These are phyloP conservation scores for Hanseniaspora valbyensis DNA, from an alignment of 805 yeast genomes.

Conservation along the genomic window DNA sequence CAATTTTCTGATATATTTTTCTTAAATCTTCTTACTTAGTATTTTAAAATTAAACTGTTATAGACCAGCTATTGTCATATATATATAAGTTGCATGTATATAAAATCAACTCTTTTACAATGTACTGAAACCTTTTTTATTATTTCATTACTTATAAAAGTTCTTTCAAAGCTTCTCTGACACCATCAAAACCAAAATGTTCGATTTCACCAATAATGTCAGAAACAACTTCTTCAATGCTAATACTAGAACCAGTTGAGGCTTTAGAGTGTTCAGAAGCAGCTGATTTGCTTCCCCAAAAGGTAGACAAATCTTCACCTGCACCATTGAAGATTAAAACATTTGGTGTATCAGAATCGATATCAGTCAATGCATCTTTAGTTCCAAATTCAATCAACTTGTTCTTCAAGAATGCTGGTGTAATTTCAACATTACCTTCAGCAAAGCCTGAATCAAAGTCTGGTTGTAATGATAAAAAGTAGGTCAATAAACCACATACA, in stretches of 20 bases:
- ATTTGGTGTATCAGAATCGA: constrained; percentile 69
- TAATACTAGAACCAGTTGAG: neutral
- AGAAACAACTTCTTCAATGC: constrained; percentile 11
- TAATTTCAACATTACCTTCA: constrained; percentile 37
- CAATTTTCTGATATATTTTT: too few species aligned
- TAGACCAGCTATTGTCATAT: neutral
- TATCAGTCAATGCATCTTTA: constrained; percentile 44
- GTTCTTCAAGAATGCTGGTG: constrained; percentile 68
- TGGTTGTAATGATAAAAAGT: constrained; percentile 80
- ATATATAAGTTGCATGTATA: neutral
- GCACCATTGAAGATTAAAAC: constrained; percentile 71
- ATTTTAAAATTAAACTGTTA: neutral
- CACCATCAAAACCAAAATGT: constrained; percentile 23
- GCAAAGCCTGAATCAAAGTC: constrained; percentile 54
- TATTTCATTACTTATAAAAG: constrained; percentile 12
- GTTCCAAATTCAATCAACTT: constrained; percentile 62
- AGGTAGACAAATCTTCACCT: constrained; percentile 55
- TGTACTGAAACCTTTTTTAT: neutral
- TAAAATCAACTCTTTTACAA: too few species aligned
- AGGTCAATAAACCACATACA: constrained; percentile 81
- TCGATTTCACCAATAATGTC: constrained; percentile 18
- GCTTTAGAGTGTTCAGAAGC: constrained; percentile 3
- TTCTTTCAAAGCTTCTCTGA: constrained; percentile 24
- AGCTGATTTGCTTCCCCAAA: constrained; percentile 37
- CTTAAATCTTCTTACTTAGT: neutral